Base-by-base conservation (phyloP, 2,329 filamentous ascomycete species). In the Monascus ruber region DNA sequence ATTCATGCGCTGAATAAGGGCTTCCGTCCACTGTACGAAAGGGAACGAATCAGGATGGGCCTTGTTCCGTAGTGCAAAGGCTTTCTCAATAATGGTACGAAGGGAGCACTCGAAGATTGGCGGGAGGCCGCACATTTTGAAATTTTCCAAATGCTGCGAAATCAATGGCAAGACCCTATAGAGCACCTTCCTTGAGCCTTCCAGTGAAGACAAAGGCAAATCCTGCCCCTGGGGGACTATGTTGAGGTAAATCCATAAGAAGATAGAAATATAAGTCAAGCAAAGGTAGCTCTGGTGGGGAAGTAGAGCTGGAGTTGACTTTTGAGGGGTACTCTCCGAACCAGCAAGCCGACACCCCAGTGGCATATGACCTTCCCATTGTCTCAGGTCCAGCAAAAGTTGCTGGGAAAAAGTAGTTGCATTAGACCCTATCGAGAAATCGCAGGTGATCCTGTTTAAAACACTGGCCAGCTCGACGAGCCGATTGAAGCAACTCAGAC, bases 401-500 rank as follows among this genome's bases (percentile, higher is more conserved):
- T 63, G 58, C 35, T 60, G 59, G 8, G 54, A 51, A 40, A 60
- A 58, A 2, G 48, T 36, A 26, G 50, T 50, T 5, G 49, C 39
- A 26, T 54, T 56, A n/a, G 50, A 49, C 5, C 56, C 54, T 6
- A 48, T 46, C 2, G 53, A 50, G 6, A 54, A 45, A 33, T 60
- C 56, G 6, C 57, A 51, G 4, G 56, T 49, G 5, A 55, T 54
- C 39, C 57, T 63, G 37, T 63, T 63, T 29, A 63, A 41, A 2
- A 60, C 54, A 28, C 53, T 54, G 4, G 60, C 54, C 33, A 69
- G 40, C 34, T 65, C 61, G 1, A 72, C 58, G 10, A 76, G 53
- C 24, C 63, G 60, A 45, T 76, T 76, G 51, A 75, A 74, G 27
- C 67, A 72, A 50, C 72, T 76, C 17, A 72, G 51, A 24, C 66